Evolutionary conservation across 2,329 filamentous ascomycete species (phyloP), one percentile per base, ranked within the genome.

Genomic region (Trichoderma sp.): DNA sequence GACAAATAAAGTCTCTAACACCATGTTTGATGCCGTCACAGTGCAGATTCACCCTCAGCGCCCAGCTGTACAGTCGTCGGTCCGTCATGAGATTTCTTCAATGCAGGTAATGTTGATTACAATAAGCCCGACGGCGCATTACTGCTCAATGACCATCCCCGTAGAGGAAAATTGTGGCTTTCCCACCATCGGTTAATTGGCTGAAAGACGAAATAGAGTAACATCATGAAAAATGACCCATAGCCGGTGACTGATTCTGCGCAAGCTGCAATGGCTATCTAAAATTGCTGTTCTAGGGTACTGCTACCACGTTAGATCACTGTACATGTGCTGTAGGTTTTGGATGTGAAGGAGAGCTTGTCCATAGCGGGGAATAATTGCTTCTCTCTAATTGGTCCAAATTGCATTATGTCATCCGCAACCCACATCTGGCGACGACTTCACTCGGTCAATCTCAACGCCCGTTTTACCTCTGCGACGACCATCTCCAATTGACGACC

Each of bases 401-500:
- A 5, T 2, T 1, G 35, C 6, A 69, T 76, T 75, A 76, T 68
- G 68, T 76, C 75, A 76, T 73, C 64, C n/a, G 29, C 66, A 73
- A 31, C 71, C 62, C 64, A 59, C 65, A 63, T 56, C 35, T 66
- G 74, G 76, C 76, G 69, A 76, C 76, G 65, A 76, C 76, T 75
- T 77, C 76, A 71, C 35, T 66, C 12, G 78, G 60, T 81, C 81
- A 79, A 78, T 76, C 76, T 77, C 75, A 21, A 63, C 33, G 59
- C 45, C 62, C 41, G 53, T 67, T 33, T 45, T 53, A 56, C 71
- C 71, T 75, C 76, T 78, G 78, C 66, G 45, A 66, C 74, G 62
- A 81, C 79, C 78, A 80, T 75, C 77, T 77, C 75, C 80, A 81
- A 84, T 82, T 82, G 82, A 83, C 81, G 80, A 80, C 79, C 27